Percentiles rank a stretch among this genome's conserved stretches.
These are phyloP conservation scores for Neocatenulostroma microsporum DNA, from an alignment of 2,329 filamentous ascomycete genomes.

Conservation along the genomic window DNA sequence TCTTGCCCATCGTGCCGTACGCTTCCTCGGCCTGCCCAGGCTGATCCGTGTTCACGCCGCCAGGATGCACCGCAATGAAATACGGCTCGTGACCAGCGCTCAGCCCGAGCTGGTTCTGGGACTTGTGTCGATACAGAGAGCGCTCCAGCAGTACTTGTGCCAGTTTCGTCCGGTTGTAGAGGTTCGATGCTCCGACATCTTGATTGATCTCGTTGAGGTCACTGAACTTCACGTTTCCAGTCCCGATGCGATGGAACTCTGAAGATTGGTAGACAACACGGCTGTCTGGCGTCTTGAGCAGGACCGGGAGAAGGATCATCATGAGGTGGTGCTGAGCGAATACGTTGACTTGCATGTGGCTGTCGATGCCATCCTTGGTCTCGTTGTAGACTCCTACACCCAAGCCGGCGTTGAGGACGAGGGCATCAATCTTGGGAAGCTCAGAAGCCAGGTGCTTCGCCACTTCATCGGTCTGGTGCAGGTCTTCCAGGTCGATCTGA, in stretches of 20 bases:
- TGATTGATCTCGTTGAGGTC: conserved; percentile 42
- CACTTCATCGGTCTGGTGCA: conserved; percentile 40
- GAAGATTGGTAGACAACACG: conserved; percentile 45
- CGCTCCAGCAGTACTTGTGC: conserved; percentile 42
- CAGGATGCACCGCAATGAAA: conserved; percentile 46
- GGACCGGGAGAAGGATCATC: conserved; percentile 39
- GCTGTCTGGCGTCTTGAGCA: conserved; percentile 39
- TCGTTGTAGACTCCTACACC: conserved; percentile 44
- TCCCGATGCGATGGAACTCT: conserved; percentile 39
- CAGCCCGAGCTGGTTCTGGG: conserved; percentile 31
- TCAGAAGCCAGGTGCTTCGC: conserved; percentile 37
- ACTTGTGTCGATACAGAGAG: conserved; percentile 35
- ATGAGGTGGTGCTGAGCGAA: conserved; percentile 44
- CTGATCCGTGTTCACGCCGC: conserved; percentile 43
- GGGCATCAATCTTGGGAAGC: conserved; percentile 39
- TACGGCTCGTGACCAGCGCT: conserved; percentile 28
- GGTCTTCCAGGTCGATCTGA: conserved; percentile 41
- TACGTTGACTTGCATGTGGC: conserved; percentile 46
- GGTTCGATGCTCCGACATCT: conserved; percentile 41
- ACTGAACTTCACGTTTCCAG: conserved; percentile 34
- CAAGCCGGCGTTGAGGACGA: conserved; percentile 44
- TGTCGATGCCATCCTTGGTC: conserved; percentile 45
- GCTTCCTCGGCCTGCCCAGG: conserved; percentile 43
- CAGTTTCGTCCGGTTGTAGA: conserved; percentile 46
- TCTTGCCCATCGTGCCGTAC: conserved; percentile 41